Evolutionary conservation across 805 yeast species (phyloP), one percentile per base, ranked within the genome.

Genomic region (Kurtzmaniella cleridarum): DNA sequence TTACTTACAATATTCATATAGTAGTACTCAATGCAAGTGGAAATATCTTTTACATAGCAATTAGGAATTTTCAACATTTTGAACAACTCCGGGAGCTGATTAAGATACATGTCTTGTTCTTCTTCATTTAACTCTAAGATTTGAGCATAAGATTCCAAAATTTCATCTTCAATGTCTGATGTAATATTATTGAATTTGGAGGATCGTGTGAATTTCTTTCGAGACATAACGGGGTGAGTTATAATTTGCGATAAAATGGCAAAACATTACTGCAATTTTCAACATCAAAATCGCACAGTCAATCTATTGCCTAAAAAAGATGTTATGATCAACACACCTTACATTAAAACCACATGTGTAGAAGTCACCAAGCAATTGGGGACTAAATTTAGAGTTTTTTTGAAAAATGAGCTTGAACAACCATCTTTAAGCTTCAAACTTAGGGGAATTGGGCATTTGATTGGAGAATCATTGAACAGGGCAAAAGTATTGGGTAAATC

Each of bases 361-460:
- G 73, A 64, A 38, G 66, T 68, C 38, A 53, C 68, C n/a, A 15
- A 57, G 32, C 23, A 48, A 38, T 35, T 58, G 55, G 57, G 53
- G 7, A 30, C 48, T 37, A 43, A 47, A 42, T 40, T 63, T 42
- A 57, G 66, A 10, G 55, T 75, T 1, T 59, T 66, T 27, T 56
- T 76, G 39, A 77, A 77, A 45, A 66, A 70, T 43, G 81, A 78
- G 46, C 63, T 59, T 36, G 64, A 69, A 24, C 81, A 77, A 47
- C 81, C 81, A 5, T 66, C 78, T 10, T 81, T 81, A 1, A 71
- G 78, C 41, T 77, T 76, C 59, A 77, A 77, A 53, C 59, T 76
- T 15, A 59, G 82, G 47, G 81, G 82, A 1, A 62, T 77, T 23
- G 79, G 81, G 5, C 51, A 73, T 42, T 57, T 73, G 32, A 65